Conservation (phyloP, 768 basidiomycete species). For the Megacollybia marginata region DNA sequence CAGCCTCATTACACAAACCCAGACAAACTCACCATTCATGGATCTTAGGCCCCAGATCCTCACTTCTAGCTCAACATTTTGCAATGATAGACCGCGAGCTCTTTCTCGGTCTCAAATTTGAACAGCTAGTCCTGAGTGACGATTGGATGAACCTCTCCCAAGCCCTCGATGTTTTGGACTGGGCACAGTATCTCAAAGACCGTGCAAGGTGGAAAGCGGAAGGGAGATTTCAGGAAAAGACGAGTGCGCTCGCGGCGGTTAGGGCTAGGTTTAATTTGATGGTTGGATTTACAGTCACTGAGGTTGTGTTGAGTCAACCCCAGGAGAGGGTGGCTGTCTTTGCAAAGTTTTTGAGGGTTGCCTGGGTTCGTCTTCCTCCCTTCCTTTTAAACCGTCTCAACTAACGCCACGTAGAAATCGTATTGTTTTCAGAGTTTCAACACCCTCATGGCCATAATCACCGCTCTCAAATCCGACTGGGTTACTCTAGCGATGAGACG, state of each 20-base stretch:
- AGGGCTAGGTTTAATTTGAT: conserved; percentile 82
- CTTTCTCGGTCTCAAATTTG: conserved; percentile 78
- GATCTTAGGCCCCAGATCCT: conserved; percentile 55
- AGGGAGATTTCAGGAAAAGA: conserved; percentile 47
- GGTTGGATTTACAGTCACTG: conserved; percentile 72
- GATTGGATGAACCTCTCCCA: conserved; percentile 46
- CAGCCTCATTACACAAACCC: conserved; percentile 19
- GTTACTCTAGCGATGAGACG: conserved; percentile 62
- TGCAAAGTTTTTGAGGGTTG: conserved; percentile 77
- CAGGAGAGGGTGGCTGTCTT: conserved; percentile 58
- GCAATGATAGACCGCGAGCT: conserved; percentile 85
- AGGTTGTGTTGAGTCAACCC: conserved; percentile 71
- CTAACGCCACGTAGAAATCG: conserved; percentile 51
- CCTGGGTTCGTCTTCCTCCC: conserved; percentile 54
- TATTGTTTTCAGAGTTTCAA: conserved; percentile 74
- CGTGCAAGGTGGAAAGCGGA: conserved; percentile 63
- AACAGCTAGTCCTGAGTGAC: conserved; percentile 75
- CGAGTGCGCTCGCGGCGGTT: conserved; percentile 64
- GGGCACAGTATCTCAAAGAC: conserved; percentile 77
- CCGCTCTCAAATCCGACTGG: conserved; percentile 65
- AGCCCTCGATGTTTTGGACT: conserved; percentile 70
- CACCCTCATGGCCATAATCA: conserved; percentile 72
- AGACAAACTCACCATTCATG: conserved; percentile 59
- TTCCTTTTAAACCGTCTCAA: conserved; percentile 1
- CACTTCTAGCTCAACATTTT: conserved; percentile 67